Conservation (phyloP, 129 eudicot genomes). For the Kitagawia praeruptora region DNA sequence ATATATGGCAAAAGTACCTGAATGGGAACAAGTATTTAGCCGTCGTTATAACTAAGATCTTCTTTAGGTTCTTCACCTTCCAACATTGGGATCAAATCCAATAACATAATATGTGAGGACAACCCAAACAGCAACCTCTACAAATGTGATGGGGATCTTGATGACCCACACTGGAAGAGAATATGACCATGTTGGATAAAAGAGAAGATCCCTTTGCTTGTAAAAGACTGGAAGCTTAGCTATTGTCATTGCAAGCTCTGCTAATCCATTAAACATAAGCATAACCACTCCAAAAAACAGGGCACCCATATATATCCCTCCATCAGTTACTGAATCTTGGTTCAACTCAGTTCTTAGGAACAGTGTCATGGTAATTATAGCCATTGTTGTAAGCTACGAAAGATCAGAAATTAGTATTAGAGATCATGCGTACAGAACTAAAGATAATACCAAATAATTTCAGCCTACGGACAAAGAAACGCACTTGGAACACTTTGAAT, state of each 20-base stretch:
- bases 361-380: conserved; percentile 17
- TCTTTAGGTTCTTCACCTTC: neutral
- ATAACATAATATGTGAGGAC: conserved; percentile 51
- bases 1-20: neutral
- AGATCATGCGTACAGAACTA: neutral
- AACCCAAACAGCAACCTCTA: conserved; percentile 56
- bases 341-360: conserved; percentile 13
- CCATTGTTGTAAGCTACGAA: conserved; percentile 9
- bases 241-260: conserved; percentile 69
- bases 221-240: conserved; percentile 70
- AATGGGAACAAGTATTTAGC: neutral
- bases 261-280: conserved; percentile 40
- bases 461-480: neutral
- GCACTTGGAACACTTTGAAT: conserved; percentile 51
- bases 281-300: conserved; percentile 12
- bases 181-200: conserved; percentile 74
- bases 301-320: conserved; percentile 17
- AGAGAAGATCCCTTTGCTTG: conserved; percentile 73
- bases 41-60: neutral
- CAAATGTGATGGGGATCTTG: conserved; percentile 51
- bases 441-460: neutral
- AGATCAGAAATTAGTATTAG: neutral
- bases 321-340: conserved; percentile 8
- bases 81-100: conserved; percentile 31
- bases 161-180: conserved; percentile 63